Conservation (phyloP, 140 eudicot genomes). For the Oenanthe javanica region DNA sequence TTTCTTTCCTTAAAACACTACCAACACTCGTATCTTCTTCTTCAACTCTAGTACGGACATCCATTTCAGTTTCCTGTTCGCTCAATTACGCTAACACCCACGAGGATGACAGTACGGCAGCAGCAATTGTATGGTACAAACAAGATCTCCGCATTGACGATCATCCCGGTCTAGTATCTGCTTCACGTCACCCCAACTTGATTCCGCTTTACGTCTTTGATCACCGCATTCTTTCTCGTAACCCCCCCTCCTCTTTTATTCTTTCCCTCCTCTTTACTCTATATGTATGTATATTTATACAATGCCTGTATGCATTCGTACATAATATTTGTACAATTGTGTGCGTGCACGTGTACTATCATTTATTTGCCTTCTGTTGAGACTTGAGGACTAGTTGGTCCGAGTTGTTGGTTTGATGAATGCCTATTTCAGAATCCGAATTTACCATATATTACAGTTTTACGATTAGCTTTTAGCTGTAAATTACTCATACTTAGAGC, state of each 20-base stretch:
- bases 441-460: neutral
- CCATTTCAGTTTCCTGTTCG: conserved; percentile 21
- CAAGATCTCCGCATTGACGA: conserved; percentile 88
- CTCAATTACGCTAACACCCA: conserved; percentile 6
- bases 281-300: too few relatives aligned
- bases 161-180: conserved; percentile 80
- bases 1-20: neutral
- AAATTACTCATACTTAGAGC: neutral
- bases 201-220: conserved; percentile 82
- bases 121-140: conserved; percentile 77
- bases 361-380: neutral
- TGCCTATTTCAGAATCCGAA: neutral
- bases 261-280: too few relatives aligned
- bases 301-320: too few relatives aligned
- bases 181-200: conserved; percentile 35
- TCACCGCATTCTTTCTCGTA: conserved; percentile 73
- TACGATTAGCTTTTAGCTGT: neutral
- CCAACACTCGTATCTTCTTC: conserved; percentile 11
- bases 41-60: conserved; percentile 23
- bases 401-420: neutral
- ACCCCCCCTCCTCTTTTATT: neutral
- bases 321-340: too few relatives aligned
- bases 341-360: neutral
- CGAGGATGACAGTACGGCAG: neutral
- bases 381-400: neutral